Base-by-base conservation (phyloP, 148 eudicot species). In the Vaccinium macrocarpon region DNA sequence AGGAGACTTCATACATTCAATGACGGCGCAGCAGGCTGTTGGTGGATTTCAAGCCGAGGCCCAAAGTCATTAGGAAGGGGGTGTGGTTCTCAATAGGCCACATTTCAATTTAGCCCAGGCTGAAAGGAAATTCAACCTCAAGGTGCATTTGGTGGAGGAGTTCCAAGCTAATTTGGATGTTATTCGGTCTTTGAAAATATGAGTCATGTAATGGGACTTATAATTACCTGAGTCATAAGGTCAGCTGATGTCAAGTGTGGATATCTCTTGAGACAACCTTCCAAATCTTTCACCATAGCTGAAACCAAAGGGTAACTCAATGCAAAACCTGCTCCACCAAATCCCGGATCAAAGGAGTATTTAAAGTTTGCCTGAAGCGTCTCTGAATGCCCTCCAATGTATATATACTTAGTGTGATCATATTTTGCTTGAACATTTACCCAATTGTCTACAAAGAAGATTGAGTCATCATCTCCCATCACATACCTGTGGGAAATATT, bases 251-350 rank as follows among this genome's bases (percentile, higher is more conserved):
- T 12, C 79, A 76, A 23, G 8, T 71, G 1, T 12, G 64, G 71
- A 62, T 89, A 87, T 55, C 83, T 85, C 82, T 68, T 70, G 10
- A 89, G 15, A 76, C 91, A 85, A 5, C 61, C 70, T 7, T 83
- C 84, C 53, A 89, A 66, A 73, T 83, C 76, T 49, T 70, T 62
- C 0, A 80, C 86, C 59, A 89, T 18, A 0, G 88, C 89, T 42
- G 83, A 83, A 2, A 57, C 88, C 68, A 89, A 55, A 51, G 89
- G 88, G 32, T 78, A 83, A 53, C 91, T 89, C 81, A 89, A 82
- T 1, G 84, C 82, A 7, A 89, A 71, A 55, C 91, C 91, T 27
- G 53, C 91, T 13, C 91, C 91, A 81, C 91, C 91, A 78, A 87
- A 89, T 18, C 79, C 89, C 61, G 55, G 78, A 19, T 81, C 74